Conservation (phyloP, 2,329 filamentous ascomycete genomes). For the Colletotrichum spaethianum region DNA sequence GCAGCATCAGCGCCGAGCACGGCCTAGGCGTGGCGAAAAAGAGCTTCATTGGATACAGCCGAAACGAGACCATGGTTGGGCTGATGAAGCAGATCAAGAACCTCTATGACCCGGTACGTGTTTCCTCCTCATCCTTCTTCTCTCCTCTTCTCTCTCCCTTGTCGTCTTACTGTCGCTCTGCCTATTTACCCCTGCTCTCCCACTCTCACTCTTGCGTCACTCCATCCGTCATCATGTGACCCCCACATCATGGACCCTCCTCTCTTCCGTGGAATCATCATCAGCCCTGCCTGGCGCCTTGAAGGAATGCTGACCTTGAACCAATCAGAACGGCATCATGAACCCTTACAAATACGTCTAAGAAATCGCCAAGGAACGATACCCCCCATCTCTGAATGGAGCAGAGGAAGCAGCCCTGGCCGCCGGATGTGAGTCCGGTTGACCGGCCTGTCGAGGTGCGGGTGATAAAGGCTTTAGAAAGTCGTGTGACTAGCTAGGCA, state of each 20-base stretch:
- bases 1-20: conserved; percentile 97
- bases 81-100: conserved; percentile 97
- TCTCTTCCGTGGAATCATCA: conserved; percentile 3
- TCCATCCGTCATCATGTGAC: conserved; percentile 4
- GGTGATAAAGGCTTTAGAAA: conserved; percentile 4
- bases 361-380: conserved; percentile 39
- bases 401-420: background rate
- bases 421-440: conserved; percentile 13
- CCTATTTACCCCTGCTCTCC: background rate
- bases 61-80: conserved; percentile 86
- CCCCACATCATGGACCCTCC: conserved; percentile 17
- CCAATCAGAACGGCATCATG: conserved; percentile 91
- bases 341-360: conserved; percentile 98
- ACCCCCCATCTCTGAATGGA: conserved; percentile 15
- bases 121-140: conserved; percentile 15
- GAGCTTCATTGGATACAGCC: conserved; percentile 93
- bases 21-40: conserved; percentile 96
- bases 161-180: conserved; percentile 9
- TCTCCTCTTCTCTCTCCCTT: conserved; percentile 24
- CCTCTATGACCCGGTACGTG: conserved; percentile 90
- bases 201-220: conserved; percentile 11
- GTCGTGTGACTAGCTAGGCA: conserved; percentile 18
- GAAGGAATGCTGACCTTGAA: conserved; percentile 39
- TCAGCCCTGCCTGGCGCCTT: conserved; percentile 34
- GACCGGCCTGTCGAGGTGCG: conserved; percentile 15